These are phyloP conservation scores for Rhododendron molle DNA, from an alignment of 148 eudicot species.

Conservation along the genomic window DNA sequence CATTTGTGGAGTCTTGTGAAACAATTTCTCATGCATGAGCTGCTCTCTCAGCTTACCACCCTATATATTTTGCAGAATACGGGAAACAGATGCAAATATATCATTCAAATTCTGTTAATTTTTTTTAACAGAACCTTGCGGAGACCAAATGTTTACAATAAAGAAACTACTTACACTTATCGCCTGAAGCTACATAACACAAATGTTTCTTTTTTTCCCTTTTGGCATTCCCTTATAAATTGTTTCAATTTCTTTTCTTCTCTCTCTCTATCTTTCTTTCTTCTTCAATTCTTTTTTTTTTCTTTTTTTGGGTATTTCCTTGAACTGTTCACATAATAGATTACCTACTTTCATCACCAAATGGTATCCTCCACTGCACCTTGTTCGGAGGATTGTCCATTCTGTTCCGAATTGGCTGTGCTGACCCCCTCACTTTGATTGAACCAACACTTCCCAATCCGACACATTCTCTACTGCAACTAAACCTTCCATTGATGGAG, in stretches of 20 bases:
- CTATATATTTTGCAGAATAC: not conserved
- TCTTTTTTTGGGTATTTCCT: not conserved
- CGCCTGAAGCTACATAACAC: not conserved
- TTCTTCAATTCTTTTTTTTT: not conserved
- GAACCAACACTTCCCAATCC: conserved; percentile 82
- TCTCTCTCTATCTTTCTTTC: not conserved
- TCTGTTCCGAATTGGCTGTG: conserved; percentile 51
- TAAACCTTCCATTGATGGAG: conserved; percentile 27
- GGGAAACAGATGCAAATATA: not conserved
- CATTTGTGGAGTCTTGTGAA: not conserved
- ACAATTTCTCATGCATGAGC: not conserved
- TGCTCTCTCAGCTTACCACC: not conserved
- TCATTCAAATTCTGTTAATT: not conserved
- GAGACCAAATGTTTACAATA: conserved; percentile 42
- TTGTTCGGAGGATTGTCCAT: conserved; percentile 37
- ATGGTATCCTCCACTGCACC: conserved; percentile 49
- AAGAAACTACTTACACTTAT: conserved; percentile 4
- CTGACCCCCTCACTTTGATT: conserved; percentile 60
- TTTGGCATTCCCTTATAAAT: not conserved
- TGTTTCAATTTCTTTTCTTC: not conserved
- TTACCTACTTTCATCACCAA: conserved; percentile 10
- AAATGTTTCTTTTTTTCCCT: not conserved
- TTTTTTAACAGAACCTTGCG: conserved; percentile 6
- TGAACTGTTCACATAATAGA: not conserved
- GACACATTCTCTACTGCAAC: conserved; percentile 28